A percentile compares a stretch with the other conserved stretches of the same genome.
phyloP scores from a whole-genome alignment of 176 grass and related monocot genomes.

The Metroxylon sagu region DNA sequence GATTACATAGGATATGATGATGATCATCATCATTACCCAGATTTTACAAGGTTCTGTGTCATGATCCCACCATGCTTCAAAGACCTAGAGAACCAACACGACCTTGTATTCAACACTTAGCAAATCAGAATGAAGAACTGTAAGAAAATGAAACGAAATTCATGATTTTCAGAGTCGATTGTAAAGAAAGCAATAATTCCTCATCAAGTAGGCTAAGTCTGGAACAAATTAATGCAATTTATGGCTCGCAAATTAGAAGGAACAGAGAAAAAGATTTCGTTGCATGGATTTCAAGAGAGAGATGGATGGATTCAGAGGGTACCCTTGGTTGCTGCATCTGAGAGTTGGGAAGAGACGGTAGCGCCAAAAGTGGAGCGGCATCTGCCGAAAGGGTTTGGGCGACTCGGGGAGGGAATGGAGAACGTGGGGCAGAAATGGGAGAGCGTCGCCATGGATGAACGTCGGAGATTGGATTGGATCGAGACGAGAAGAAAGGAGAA shows the following conservation, averaged over 20 bases:
- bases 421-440: conserved; percentile 8
- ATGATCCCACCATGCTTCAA: conserved; percentile 76
- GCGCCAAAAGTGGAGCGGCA: not conserved
- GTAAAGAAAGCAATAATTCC: no score
- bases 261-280: no score
- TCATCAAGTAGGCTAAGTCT: no score
- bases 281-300: no score
- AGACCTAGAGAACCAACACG: conserved; percentile 74
- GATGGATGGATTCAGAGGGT: not conserved
- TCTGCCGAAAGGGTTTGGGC: not conserved
- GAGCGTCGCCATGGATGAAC: conserved; percentile 15
- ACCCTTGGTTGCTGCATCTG: conserved; percentile 18
- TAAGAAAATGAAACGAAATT: no score
- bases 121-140: no score
- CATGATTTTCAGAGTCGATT: no score
- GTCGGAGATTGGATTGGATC: not conserved
- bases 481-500: not conserved
- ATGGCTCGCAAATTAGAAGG: no score
- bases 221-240: no score
- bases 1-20: no score
- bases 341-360: conserved; percentile 13
- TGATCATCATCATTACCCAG: conserved; percentile 26
- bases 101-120: not conserved
- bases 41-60: conserved; percentile 71
- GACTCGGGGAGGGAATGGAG: not conserved